Base-by-base conservation (phyloP, 1,284 basidiomycete genomes). In the Cutaneotrichosporon sp. region DNA sequence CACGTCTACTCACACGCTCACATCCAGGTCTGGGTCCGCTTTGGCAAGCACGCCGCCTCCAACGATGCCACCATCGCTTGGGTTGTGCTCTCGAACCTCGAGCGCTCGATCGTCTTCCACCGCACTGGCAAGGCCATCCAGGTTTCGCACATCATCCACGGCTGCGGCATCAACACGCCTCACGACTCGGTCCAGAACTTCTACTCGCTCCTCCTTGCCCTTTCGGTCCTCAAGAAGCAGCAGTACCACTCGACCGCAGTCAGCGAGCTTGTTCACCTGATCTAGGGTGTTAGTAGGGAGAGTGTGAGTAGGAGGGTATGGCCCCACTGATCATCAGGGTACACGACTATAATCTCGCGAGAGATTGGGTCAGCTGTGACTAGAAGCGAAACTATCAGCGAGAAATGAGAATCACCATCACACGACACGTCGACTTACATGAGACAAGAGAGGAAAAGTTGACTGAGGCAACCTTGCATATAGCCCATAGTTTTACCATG, bases 161-260 rank as follows among this genome's bases (percentile, higher is more conserved):
- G 38, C 62, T 30, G 60, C 51, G 65, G 65, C 51, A 14, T 32
- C 38, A 62, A 51, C 34, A 67, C 60, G n/a, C 62, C 65, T 18
- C 62, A 62, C 57, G 60, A 64, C 58, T 32, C 62, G 32, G 59
- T 60, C 38, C 62, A 67, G 65, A 67, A 67, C 63, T 58, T 67
- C 53, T 67, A 64, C 62, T 60, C 62, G 56, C 62, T 64, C 31
- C 26, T 63, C 9, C 63, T 67, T n/a, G 60, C 65, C 2, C 56
- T 64, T 26, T 56, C 60, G 5, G 61, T 62, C 5, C 65, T 67
- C 34, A 62, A 67, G 62, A 67, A 67, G 65, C 62, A 62, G 36
- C 62, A 67, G 60, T 67, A 67, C 51, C 30, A 50, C 55, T 36
- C 56, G 26, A 51, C 65, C 13, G 31, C 61, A 18, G 50, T 58